Evolutionary conservation across 768 basidiomycete species (phyloP), one percentile per base, ranked within the genome.

Genomic region (Leccinum broughii): DNA sequence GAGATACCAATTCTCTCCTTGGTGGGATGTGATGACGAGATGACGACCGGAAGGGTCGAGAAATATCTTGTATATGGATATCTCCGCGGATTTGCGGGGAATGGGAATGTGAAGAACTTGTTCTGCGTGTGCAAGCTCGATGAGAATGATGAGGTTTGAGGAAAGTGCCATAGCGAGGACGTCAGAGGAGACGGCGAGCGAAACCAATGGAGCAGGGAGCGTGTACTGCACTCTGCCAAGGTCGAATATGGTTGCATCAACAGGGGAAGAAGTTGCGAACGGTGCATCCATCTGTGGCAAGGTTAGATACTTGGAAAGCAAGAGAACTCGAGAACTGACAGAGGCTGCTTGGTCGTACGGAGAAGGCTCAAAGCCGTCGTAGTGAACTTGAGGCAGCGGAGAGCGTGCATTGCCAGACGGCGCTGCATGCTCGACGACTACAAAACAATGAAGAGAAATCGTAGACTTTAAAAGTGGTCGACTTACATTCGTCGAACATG

Each of bases 1-100:
- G 4, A 95, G 77, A 70, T 98, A 98, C 87, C 92, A 98, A 62
- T 93, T 95, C 70, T 99, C 95, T 54, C 94, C 94, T 67, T 93
- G 86, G 13, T 78, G 79, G 9, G 94, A 95, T 0, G 93, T 92
- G 56, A 96, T 81, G 46, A 98, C 75, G 54, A 96, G 83, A 76
- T 98, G 97, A 35, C 91, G 82, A 4, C 95, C 95, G 0, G 94
- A 90, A 14, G 95, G 95, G 73, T 98, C 95, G 71, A 92, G 84
- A 76, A 95, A 98, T 55, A 98, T 75, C 69, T 89, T 89, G 78
- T 89, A 77, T 51, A 98, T 85, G 8, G 82, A 79, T 79, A 92
- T 83, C 61, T 93, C 90, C n/a, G 80, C 77, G 1, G 84, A 81
- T 72, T 91, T 92, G 60, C 86, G 82, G 20, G 86, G 86, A 60